Percentiles rank a stretch among this genome's conserved stretches.
Conservation (phyloP, 1,284 basidiomycete genomes). For the Trichosporon inkin region DNA sequence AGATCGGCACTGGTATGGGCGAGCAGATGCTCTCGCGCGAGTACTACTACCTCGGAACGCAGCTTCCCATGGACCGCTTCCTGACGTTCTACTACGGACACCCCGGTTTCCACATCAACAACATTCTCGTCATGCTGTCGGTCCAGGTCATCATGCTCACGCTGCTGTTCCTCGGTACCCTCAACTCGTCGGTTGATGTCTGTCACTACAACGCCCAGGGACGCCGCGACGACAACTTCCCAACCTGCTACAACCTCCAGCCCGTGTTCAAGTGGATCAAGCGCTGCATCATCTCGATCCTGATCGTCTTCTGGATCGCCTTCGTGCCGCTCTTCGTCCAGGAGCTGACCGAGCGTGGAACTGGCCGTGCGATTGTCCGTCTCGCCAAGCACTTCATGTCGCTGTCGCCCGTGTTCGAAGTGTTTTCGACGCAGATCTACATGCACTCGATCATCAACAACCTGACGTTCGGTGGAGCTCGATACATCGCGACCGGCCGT, state of each 20-base stretch:
- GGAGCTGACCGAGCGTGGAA: slow-evolving; percentile 89
- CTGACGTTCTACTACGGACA: slow-evolving; percentile 99
- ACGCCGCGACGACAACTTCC: slow-evolving; percentile 46
- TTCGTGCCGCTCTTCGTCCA: slow-evolving; percentile 91
- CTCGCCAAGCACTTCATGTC: slow-evolving; percentile 88
- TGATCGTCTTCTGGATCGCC: slow-evolving; percentile 92
- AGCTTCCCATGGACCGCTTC: slow-evolving; percentile 96
- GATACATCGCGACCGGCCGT: slow-evolving; percentile 98
- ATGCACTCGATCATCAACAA: slow-evolving; percentile 92
- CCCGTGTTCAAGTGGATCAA: slow-evolving; percentile 91
- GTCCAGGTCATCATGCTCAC: slow-evolving; percentile 83
- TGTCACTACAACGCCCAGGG: slow-evolving; percentile 72
- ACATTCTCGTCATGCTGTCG: slow-evolving; percentile 93
- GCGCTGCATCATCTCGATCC: slow-evolving; percentile 90
- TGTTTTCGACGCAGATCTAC: slow-evolving; percentile 94
- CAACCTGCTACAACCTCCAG: slow-evolving; percentile 81
- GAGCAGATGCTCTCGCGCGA: slow-evolving; percentile 99
- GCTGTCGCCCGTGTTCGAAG: slow-evolving; percentile 88
- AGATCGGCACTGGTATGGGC: slow-evolving; percentile 99
- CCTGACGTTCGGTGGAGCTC: slow-evolving; percentile 88
- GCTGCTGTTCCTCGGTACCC: slow-evolving; percentile 88
- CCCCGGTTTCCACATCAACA: slow-evolving; percentile 99
- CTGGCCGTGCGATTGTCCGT: slow-evolving; percentile 78
- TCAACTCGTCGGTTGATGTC: slow-evolving; percentile 71
- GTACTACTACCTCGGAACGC: slow-evolving; percentile 99